A percentile compares a stretch with the other conserved stretches of the same genome.
Evolutionary conservation across 2,329 filamentous ascomycete genomes (phyloP).

Genomic region (Claviceps sorghi): DNA sequence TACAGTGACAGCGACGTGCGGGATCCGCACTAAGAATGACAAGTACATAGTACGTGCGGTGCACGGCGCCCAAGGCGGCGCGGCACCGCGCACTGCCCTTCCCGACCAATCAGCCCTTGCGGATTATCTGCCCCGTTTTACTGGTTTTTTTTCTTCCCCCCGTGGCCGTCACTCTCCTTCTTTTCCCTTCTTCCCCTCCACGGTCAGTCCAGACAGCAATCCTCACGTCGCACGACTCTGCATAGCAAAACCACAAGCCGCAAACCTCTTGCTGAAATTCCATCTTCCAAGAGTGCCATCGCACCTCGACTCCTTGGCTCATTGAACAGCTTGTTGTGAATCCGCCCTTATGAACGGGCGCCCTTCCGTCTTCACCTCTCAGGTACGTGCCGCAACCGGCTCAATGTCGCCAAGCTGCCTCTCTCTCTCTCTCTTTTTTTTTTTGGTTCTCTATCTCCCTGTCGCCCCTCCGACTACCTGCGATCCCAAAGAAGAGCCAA

Average conservation of each 20-base stretch:
- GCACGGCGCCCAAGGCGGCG: not conserved
- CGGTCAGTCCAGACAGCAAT: slow-evolving; percentile 3
- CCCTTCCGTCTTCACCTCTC: slow-evolving; percentile 73
- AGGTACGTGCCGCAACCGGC: slow-evolving; percentile 39
- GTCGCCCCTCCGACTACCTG: not conserved
- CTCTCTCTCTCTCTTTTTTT: not conserved
- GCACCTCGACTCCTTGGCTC: slow-evolving; percentile 6
- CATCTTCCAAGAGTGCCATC: slow-evolving; percentile 7
- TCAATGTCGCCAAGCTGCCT: not conserved
- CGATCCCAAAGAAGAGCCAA: not conserved
- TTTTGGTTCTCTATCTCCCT: not conserved
- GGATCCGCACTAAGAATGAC: too few species aligned
- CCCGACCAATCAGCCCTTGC: not conserved
- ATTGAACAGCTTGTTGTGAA: slow-evolving; percentile 22
- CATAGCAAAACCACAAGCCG: not conserved
- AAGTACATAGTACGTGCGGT: too few species aligned
- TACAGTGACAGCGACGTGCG: too few species aligned
- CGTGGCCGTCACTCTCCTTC: not conserved
- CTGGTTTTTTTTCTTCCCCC: not conserved
- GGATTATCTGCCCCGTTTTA: not conserved
- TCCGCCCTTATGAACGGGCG: slow-evolving; percentile 74
- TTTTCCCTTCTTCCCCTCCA: not conserved
- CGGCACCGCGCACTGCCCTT: too few species aligned
- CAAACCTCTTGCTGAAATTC: not conserved
- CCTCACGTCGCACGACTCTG: not conserved